Base-by-base conservation (phyloP, 331 rosid species). In the Rhamnella rubrinervis region DNA sequence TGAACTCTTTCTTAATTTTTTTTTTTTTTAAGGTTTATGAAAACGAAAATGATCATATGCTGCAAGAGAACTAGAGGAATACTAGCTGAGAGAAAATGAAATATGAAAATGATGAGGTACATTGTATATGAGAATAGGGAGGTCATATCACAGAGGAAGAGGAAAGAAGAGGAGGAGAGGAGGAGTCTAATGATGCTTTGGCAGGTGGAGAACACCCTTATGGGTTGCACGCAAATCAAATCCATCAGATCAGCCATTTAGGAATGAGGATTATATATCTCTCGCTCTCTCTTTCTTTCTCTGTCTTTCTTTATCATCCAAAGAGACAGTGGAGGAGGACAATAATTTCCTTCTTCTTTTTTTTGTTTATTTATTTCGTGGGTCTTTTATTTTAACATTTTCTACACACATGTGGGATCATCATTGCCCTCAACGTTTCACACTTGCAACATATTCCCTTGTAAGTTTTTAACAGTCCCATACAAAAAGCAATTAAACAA, bases 361-460 rank as follows among this genome's bases (percentile, higher is more conserved):
- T 52, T 37, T 63, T 16, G 17, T 63, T 82, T 80, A 55, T 53
- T 71, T 82, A 82, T 82, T 75, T 82, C 73, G 37, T 67, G 44
- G 73, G 67, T 50, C 23, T 31, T 77, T 73, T 73, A 31, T 31
- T 31, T 73, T 59, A 38, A 70, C 77, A 46, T 71, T 71, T 65
- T 44, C 44, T 55, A 1, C 59, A 74, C 80, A 72, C 78, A 70
- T 61, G 87, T 76, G 85, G 88, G 82, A 19, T 78, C 83, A 73
- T 63, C 38, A 75, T 72, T 55, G 12, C 71, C 66, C 57, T 26
- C 77, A 17, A 25, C 67, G 56, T 56, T 68, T 75, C 70, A 62
- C 4, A 52, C 28, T 38, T 37, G 39, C 49, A 69, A 61, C 70
- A 20, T 55, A 23, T 64, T 52, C 67, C 21, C 12, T 65, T 47